A percentile compares a stretch with the other conserved stretches of the same genome.
These are phyloP conservation scores for Plasmodium billcollinsi DNA, from an alignment of 169 alveolate species.

Conservation along the genomic window DNA sequence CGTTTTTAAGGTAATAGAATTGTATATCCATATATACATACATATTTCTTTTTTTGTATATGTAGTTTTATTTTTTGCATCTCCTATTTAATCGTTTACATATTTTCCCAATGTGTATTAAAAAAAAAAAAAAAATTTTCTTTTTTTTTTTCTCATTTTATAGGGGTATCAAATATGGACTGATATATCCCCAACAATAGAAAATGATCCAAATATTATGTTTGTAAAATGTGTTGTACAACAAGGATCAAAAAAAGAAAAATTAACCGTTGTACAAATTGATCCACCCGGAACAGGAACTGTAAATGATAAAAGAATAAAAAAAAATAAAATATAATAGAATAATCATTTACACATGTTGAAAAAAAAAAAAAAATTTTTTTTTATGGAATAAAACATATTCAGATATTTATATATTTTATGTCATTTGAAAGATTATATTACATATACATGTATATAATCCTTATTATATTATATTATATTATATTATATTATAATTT, in stretches of 20 bases:
- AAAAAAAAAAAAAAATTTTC: too few species aligned
- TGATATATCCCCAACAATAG: constrained; percentile 92
- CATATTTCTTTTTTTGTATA: not conserved
- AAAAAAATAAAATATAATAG: constrained; percentile 2
- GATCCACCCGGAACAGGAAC: constrained; percentile 87
- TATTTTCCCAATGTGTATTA: not conserved
- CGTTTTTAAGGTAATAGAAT: constrained; percentile 45
- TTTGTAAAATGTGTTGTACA: constrained; percentile 94
- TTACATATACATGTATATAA: too few species aligned
- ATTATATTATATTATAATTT: not conserved
- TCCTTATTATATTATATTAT: not conserved
- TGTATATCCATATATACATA: too few species aligned
- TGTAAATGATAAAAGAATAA: constrained; percentile 8
- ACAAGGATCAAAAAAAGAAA: constrained; percentile 89
- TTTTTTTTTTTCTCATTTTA: constrained; percentile 4
- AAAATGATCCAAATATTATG: constrained; percentile 90
- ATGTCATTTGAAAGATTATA: too few species aligned
- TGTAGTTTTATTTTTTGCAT: not conserved
- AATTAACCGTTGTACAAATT: constrained; percentile 86
- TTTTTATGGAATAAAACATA: not conserved
- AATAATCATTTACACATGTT: not conserved
- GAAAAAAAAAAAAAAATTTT: not conserved
- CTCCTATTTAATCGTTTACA: not conserved
- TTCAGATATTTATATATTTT: too few species aligned
- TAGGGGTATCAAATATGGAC: constrained; percentile 94